Evolutionary conservation across 2,329 filamentous ascomycete genomes (phyloP).

Genomic region (Talaromyces rugulosus): DNA sequence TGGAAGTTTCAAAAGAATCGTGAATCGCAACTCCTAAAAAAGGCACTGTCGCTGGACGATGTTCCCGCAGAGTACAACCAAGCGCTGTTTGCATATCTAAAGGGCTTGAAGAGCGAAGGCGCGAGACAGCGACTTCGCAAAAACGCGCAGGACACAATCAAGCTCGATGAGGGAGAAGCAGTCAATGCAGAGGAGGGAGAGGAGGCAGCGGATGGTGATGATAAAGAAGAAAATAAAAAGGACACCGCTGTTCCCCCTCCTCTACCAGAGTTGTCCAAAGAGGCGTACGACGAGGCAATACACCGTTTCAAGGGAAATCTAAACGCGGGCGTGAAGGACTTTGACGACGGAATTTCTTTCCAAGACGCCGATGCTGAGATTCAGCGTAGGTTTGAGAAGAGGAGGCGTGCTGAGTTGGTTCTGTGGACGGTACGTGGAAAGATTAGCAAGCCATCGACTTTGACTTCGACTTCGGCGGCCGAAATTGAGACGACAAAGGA

Average conservation of each 20-base stretch:
- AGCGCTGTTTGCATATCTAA: slow-evolving; percentile 71
- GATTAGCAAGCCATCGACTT: slow-evolving; percentile 7
- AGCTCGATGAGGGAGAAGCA: slow-evolving; percentile 37
- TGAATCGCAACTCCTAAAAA: slow-evolving; percentile 79
- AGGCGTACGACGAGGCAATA: slow-evolving; percentile 34
- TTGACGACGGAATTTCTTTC: slow-evolving; percentile 18
- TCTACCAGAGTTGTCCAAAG: slow-evolving; percentile 45
- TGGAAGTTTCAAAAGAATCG: slow-evolving; percentile 99
- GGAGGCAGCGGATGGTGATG: slow-evolving; percentile 3
- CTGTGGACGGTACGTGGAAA: slow-evolving; percentile 21
- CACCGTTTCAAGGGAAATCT: slow-evolving; percentile 39
- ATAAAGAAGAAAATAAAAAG: slow-evolving; percentile 13
- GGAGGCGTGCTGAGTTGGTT: slow-evolving; percentile 36
- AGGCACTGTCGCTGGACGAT: slow-evolving; percentile 67
- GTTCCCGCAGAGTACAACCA: slow-evolving; percentile 67
- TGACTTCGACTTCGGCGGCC: slow-evolving; percentile 15
- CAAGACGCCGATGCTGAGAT: slow-evolving; percentile 22
- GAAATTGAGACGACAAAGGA: slow-evolving; percentile 17
- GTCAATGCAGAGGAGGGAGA: not conserved
- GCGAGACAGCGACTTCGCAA: slow-evolving; percentile 63
- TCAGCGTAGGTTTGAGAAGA: slow-evolving; percentile 28
- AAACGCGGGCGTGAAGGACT: slow-evolving; percentile 21
- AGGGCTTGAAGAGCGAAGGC: slow-evolving; percentile 70
- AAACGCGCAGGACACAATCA: slow-evolving; percentile 59
- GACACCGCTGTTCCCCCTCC: slow-evolving; percentile 11